Conservation (phyloP, 192 early-diverging fungal genomes). For the Coemansia aciculifera region DNA sequence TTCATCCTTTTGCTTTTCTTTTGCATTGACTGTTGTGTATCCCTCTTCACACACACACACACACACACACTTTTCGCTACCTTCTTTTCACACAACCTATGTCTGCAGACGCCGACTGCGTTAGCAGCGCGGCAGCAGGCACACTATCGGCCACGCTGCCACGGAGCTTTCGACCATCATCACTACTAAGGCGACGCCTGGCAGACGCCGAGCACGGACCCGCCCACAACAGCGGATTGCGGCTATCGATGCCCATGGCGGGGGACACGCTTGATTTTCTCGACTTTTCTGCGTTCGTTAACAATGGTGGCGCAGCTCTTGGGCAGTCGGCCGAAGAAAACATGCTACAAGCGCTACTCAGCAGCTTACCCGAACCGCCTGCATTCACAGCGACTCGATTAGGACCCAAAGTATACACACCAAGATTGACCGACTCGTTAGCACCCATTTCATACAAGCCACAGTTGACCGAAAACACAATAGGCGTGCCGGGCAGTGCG, state of each 20-base stretch:
- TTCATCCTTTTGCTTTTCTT: constrained; percentile 7
- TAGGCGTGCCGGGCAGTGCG: background rate
- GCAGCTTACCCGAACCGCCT: constrained; percentile 48
- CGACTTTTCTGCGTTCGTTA: constrained; percentile 5
- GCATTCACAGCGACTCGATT: constrained; percentile 11
- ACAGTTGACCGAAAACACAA: background rate
- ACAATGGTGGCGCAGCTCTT: constrained; percentile 4
- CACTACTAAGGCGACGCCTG: constrained; percentile 29
- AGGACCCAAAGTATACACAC: constrained; percentile 7
- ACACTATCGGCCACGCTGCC: constrained; percentile 28
- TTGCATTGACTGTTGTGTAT: background rate
- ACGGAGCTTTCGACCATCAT: constrained; percentile 27
- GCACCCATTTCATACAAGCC: constrained; percentile 7
- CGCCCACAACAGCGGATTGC: background rate
- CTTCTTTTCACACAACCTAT: background rate
- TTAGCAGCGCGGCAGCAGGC: background rate
- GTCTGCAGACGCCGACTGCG: constrained; percentile 10
- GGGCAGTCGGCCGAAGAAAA: constrained; percentile 22
- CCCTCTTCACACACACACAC: background rate
- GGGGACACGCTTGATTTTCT: constrained; percentile 11
- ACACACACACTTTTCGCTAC: background rate
- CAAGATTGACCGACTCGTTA: constrained; percentile 21
- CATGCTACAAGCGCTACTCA: constrained; percentile 46
- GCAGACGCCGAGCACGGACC: background rate
- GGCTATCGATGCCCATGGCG: constrained; percentile 11